A percentile compares a stretch with the other conserved stretches of the same genome.
phyloP scores from a whole-genome alignment of 176 grass and related monocot genomes.

The Phoenix dactylifera region DNA sequence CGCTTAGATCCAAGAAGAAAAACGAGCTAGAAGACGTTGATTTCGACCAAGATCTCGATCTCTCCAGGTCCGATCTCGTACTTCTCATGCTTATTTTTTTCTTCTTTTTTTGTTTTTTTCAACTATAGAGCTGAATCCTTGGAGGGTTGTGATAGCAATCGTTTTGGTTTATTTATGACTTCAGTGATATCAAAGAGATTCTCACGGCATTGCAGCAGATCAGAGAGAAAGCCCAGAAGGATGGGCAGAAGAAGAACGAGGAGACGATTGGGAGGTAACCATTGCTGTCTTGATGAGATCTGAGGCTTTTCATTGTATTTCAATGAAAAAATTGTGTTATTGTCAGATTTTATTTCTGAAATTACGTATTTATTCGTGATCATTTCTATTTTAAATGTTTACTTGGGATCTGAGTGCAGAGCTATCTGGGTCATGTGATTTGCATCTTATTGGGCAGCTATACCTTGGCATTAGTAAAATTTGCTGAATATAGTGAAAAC shows the following conservation, averaged over 20 bases:
- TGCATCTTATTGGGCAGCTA: too few species aligned
- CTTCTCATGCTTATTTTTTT: background rate
- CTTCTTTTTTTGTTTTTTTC: background rate
- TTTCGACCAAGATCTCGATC: conserved; percentile 11
- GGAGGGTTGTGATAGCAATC: background rate
- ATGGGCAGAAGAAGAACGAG: conserved; percentile 8
- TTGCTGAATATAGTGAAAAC: too few species aligned
- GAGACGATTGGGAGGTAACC: conserved; percentile 1
- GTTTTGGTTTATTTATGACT: background rate
- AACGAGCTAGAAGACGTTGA: background rate
- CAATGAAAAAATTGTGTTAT: too few species aligned
- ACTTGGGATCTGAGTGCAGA: too few species aligned
- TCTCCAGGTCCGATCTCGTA: conserved; percentile 5
- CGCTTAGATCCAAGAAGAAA: background rate
- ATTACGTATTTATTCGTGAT: background rate
- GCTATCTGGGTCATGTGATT: too few species aligned
- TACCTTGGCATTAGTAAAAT: too few species aligned
- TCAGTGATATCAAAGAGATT: conserved; percentile 16
- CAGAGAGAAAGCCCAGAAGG: conserved; percentile 7
- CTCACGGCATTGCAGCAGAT: conserved; percentile 12
- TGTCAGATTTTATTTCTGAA: background rate
- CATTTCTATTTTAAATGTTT: too few species aligned
- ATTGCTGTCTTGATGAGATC: background rate
- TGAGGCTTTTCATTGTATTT: background rate
- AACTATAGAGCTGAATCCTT: background rate